These are phyloP conservation scores for Harringtonia aguacate DNA, from an alignment of 2,329 filamentous ascomycete species.

Conservation along the genomic window DNA sequence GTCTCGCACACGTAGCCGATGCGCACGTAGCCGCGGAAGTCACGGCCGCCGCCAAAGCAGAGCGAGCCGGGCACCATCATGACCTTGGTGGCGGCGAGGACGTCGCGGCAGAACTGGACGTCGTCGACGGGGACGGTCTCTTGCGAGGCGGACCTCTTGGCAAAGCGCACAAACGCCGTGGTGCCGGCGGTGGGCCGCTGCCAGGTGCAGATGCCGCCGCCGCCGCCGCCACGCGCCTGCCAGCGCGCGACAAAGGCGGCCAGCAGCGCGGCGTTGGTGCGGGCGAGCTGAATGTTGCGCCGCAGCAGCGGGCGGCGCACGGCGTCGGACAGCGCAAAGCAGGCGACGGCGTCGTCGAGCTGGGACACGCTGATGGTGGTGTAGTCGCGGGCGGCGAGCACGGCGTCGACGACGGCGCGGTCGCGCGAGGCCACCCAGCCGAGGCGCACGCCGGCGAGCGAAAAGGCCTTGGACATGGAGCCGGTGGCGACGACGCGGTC, in stretches of 20 bases:
- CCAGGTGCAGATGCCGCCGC: constrained; percentile 49
- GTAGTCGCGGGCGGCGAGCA: constrained; percentile 63
- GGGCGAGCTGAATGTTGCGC: constrained; percentile 56
- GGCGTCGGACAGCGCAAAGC: constrained; percentile 53
- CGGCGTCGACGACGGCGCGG: constrained; percentile 47
- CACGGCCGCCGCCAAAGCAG: constrained; percentile 57
- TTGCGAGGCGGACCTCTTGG: constrained; percentile 34
- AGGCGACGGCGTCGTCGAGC: constrained; percentile 68
- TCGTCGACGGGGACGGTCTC: constrained; percentile 49
- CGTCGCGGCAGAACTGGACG: constrained; percentile 56
- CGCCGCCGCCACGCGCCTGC: constrained; percentile 33
- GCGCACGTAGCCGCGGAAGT: constrained; percentile 66
- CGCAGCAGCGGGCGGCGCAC: constrained; percentile 24
- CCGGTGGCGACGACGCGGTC: constrained; percentile 61
- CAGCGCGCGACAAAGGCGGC: constrained; percentile 57
- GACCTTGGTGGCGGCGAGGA: constrained; percentile 59
- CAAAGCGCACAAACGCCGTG: constrained; percentile 66
- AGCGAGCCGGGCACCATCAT: constrained; percentile 63
- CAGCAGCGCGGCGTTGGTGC: constrained; percentile 55
- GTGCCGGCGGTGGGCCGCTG: constrained; percentile 68
- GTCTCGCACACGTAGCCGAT: constrained; percentile 69
- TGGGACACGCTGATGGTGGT: constrained; percentile 80
- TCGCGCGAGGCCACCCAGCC: constrained; percentile 73
- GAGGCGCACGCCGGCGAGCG: constrained; percentile 68
- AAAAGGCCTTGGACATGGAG: constrained; percentile 78